Base-by-base conservation (phyloP, 2,329 filamentous ascomycete genomes). In the Mariannaea elegans region DNA sequence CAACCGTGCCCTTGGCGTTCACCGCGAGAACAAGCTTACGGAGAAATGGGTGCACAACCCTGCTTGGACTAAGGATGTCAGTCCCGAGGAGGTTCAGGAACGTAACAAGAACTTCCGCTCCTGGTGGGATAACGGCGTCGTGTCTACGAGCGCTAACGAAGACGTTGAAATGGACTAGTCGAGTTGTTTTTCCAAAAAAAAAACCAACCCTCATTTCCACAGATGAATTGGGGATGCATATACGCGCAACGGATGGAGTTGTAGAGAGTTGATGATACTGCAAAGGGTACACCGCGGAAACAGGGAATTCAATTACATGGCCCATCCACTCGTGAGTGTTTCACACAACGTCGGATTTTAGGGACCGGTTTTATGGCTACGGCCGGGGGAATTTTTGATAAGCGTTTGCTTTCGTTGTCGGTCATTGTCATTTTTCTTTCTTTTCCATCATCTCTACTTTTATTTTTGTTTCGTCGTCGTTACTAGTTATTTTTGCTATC, bases 21-120 rank as follows among this genome's bases (percentile, higher is more conserved):
- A 90, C 77, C 90, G 92, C 21, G 84, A 91, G 64, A 81, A 81
- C 67, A 91, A 87, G 74, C 79, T 94, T 72, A 84, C 86, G 64
- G 90, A 95, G 83, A 95, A 94, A 82, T 82, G 93, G 75, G 87
- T 96, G 63, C 90, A 90, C 78, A 91, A 94, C 82, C 89, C 90
- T 60, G 85, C 91, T 63, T 94, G 93, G 77, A 82, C 96, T 75
- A 87, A 92, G 76, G 91, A 92, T 54, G 81, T 92, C 77, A 90
- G 90, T 74, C 90, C 92, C 77, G 91, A 91, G 65, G 86, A 90
- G 69, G 88, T 90, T n/a, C 82, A 90, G 72, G 86, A 90, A 75
- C 87, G 87, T 65, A 94, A 94, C 78, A 86, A 88, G 71, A 84
- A 85, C 57, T 87, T 83, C 68, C 77, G 80, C 65, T 80, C 77